Base-by-base conservation (phyloP, 2,329 filamentous ascomycete genomes). In the Drechslera avenae region DNA sequence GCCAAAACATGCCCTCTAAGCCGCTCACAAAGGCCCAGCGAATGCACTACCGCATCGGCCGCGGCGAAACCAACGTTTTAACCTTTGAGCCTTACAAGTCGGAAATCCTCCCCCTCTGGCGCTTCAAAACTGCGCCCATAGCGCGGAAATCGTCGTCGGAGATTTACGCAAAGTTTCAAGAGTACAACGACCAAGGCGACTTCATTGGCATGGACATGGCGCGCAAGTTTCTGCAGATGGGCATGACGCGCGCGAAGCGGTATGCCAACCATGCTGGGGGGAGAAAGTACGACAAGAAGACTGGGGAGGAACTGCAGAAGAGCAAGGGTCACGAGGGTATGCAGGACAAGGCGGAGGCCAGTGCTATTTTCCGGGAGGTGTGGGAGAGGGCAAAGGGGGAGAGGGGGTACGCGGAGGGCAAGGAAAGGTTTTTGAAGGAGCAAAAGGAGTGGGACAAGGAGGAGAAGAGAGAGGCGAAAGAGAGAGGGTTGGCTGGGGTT, bases 151-250 rank as follows among this genome's bases (percentile, higher is more conserved):
- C 81, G 36, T 80, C 82, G 0, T 42, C 68, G 1, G 73, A 74
- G 1, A 75, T 86, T 0, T 82, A 77, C 68, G 46, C 57, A 0
- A 75, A 78, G 3, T 87, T 86, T 58, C 63, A 79, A 12, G 70
- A 73, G 8, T 86, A 84, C 60, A 73, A 81, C n/a, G 62, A 65
- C 1, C 60, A 74, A 5, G 73, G 71, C 3, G 84, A 86, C 64
- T 84, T 87, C 48, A 81, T 86, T 0, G 84, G 85, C 9, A 85
- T 85, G 75, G 84, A 87, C 49, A 86, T 86, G 83, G 71, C 78
- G 14, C 74, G 83, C 19, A 87, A 86, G 61, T 87, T 85, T 58
- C 76, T 86, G 5, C 83, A 86, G 66, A 87, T 86, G 84, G 78
- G 84, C 2, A 86, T 86, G 82, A 86, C 84, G 16, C 69, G 84